Base-by-base conservation (phyloP, 306 rosid genomes). In the Trichosanthes truncata region DNA sequence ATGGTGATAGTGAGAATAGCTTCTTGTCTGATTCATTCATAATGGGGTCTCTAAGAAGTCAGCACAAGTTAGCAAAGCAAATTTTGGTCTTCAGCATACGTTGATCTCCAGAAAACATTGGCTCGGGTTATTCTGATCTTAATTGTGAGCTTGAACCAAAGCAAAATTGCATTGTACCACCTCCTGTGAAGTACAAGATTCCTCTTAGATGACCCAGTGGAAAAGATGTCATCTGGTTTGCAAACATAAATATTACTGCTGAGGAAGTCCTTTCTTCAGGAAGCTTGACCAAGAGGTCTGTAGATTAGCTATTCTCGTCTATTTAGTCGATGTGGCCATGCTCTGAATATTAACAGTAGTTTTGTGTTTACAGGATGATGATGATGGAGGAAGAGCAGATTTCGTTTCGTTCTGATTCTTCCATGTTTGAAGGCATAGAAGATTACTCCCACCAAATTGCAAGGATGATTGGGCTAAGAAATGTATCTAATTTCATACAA, bases 191-290 rank as follows among this genome's bases (percentile, higher is more conserved):
- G 80, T 94, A 94, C 84, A 92, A 84, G 84, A 90, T 94, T 86
- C 98, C 98, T 84, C 97, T 94, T 68, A 86, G 89, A 84, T 94
- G 98, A 97, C 97, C 98, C 1, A 88, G 92, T 21, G 97, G 98
- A 79, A 91, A 81, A 88, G 98, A 94, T 87, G 91, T 94, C 74
- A 92, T 94, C 57, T 94, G 98, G 98, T 52, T 89, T 87, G 86
- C 92, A 66, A 94, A 94, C 83, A 97, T 92, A 81, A 86, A 92
- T 82, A 84, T 91, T 78, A 89, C 92, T 36, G 97, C 93, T 35
- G 93, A 94, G 84, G 92, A 94, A 84, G 93, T 91, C 74, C 96
- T 92, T 84, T 89, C 97, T 77, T 94, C 98, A 7, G 97, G 97
- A 83, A 94, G 97, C 89, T 80, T 94, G 76, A 92, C 98, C 82